A percentile compares a stretch with the other conserved stretches of the same genome.
phyloP scores from a whole-genome alignment of 2,329 filamentous ascomycete species.

The Triangularia setosa region DNA sequence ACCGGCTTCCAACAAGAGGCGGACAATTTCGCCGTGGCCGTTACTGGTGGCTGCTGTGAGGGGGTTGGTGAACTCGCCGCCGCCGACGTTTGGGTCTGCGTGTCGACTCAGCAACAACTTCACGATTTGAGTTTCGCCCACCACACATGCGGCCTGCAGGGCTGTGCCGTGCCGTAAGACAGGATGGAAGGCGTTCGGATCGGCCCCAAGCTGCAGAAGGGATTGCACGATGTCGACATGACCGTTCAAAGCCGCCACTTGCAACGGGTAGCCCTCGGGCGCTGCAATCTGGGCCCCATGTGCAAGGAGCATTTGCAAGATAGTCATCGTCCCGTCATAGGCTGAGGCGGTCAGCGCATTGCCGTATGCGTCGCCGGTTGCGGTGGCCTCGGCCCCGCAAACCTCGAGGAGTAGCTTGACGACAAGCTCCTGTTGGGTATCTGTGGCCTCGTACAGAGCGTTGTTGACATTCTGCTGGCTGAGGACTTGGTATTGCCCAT shows the following conservation, averaged over 20 bases:
- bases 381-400: slow-evolving; percentile 6
- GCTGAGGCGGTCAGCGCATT: slow-evolving; percentile 12
- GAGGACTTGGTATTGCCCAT: not conserved
- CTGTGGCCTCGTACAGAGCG: slow-evolving; percentile 5
- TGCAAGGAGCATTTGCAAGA: slow-evolving; percentile 5
- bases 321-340: slow-evolving; percentile 8
- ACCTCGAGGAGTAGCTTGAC: slow-evolving; percentile 1
- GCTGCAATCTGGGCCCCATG: not conserved
- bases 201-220: slow-evolving; percentile 3
- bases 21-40: slow-evolving; percentile 7
- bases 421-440: slow-evolving; percentile 2
- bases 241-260: slow-evolving; percentile 5
- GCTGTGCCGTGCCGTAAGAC: not conserved
- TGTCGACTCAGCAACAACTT: not conserved
- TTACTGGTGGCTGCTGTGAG: slow-evolving; percentile 5
- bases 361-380: slow-evolving; percentile 8
- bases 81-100: slow-evolving; percentile 6
- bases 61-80: slow-evolving; percentile 9
- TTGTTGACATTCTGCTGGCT: not conserved
- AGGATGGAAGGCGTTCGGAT: slow-evolving; percentile 5
- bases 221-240: slow-evolving; percentile 6
- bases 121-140: not conserved
- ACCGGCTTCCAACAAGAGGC: slow-evolving; percentile 5
- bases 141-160: not conserved
- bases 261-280: slow-evolving; percentile 6